Percentiles rank a stretch among this genome's conserved stretches.
Evolutionary conservation across 345 rosid species (phyloP).

Genomic region (Laguncularia racemosa): DNA sequence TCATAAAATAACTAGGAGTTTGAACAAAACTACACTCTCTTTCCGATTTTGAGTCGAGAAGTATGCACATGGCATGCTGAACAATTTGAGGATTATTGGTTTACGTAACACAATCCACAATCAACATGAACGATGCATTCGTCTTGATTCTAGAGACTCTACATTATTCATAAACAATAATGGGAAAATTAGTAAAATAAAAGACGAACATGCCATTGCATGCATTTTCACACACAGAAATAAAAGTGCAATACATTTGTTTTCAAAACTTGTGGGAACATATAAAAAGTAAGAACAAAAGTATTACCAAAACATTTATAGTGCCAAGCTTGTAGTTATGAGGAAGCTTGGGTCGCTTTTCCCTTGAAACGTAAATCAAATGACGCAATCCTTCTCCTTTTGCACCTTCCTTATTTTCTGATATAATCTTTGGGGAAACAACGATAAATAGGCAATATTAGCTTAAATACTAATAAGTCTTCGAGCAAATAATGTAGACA

Average conservation of each 20-base stretch:
- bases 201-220: neutral
- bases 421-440: slow-evolving; percentile 39
- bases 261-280: too few species aligned
- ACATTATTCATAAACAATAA: slow-evolving; percentile 20
- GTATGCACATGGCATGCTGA: slow-evolving; percentile 43
- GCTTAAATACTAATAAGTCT: too few species aligned
- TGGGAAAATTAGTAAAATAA: neutral
- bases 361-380: slow-evolving; percentile 56
- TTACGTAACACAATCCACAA: slow-evolving; percentile 74
- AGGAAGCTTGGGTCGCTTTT: slow-evolving; percentile 39
- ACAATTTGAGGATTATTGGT: slow-evolving; percentile 43
- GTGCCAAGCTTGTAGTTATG: slow-evolving; percentile 77
- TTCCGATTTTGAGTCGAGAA: slow-evolving; percentile 17
- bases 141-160: slow-evolving; percentile 68
- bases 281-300: neutral
- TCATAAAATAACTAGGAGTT: slow-evolving; percentile 43
- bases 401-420: slow-evolving; percentile 35
- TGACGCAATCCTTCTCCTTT: slow-evolving; percentile 35
- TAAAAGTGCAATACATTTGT: too few species aligned
- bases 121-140: slow-evolving; percentile 67
- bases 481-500: neutral
- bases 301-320: slow-evolving; percentile 60
- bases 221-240: too few species aligned
- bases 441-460: neutral
- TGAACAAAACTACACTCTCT: slow-evolving; percentile 40